These are phyloP conservation scores for Platanthera zijinensis DNA, from an alignment of 106 monocot genomes.

Conservation along the genomic window DNA sequence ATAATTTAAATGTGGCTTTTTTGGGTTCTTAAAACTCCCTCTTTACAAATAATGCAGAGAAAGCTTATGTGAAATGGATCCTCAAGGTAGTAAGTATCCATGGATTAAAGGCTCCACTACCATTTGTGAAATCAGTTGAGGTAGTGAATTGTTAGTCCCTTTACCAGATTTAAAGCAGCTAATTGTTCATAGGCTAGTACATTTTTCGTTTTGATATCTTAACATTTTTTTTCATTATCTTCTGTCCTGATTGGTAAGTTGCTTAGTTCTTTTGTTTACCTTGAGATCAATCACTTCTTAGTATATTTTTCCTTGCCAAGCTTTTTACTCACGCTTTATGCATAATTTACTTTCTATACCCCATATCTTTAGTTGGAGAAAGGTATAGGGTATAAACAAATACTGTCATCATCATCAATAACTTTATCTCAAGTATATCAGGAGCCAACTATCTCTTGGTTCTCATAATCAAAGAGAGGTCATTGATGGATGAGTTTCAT, in stretches of 20 bases:
- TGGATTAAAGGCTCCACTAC: conserved; percentile 61
- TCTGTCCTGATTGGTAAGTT: background rate
- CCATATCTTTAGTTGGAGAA: background rate
- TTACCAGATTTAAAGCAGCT: background rate
- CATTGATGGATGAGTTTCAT: too few species aligned
- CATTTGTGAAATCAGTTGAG: conserved; percentile 84
- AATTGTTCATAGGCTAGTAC: background rate
- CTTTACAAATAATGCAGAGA: conserved; percentile 33
- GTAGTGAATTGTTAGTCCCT: conserved; percentile 19
- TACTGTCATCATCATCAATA: background rate
- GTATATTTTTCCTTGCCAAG: too few species aligned
- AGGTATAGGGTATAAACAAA: background rate
- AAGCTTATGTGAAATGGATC: conserved; percentile 53
- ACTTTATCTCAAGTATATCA: too few species aligned
- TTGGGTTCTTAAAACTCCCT: background rate
- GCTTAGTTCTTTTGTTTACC: background rate
- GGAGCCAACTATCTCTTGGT: too few species aligned
- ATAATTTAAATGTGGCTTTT: background rate
- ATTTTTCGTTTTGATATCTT: background rate
- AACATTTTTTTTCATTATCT: background rate
- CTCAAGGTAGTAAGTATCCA: conserved; percentile 71
- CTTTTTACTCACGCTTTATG: too few species aligned
- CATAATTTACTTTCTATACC: too few species aligned
- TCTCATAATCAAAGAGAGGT: too few species aligned
- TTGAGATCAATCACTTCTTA: background rate